Base-by-base conservation (phyloP, 83 land plant genomes). In the Thuja plicata region DNA sequence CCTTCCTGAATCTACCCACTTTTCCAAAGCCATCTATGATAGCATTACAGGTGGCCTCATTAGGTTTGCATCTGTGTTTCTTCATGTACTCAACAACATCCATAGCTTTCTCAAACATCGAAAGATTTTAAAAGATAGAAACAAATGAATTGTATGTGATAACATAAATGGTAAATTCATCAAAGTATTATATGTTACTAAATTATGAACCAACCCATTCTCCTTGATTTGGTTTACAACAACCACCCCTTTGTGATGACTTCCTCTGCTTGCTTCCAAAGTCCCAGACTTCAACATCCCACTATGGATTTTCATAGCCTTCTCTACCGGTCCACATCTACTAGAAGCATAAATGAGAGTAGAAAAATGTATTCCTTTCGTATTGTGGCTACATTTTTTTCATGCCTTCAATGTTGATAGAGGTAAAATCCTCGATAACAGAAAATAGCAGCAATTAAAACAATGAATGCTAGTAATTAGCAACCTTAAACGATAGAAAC, bases 341-440 rank as follows among this genome's bases (percentile, higher is more conserved):
- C 99, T 97, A 90, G 97, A 98, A 37, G 98, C 95, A 90, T 97
- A 93, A 87, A 98, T 98, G 54, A 98, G 94, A 37, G 97, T 96
- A 90, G 97, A 96, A 87, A 96, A 97, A n/a, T n/a, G n/a, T n/a
- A n/a, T n/a, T 60, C n/a, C 7, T 60, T 21, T 60, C 70, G n/a
- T 60, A 60, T 60, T 60, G n/a, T 60, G 70, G 70, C 8, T 60
- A 21, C n/a, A 60, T 60, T 5, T 60, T 60, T 60, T 60, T 60
- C 70, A 21, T 60, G 6, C 7, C 7, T 4, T 0, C 70, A 60
- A 5, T 60, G 70, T 21, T 60, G 27, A 21, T 5, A 60, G 70
- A 16, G 70, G 27, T 21, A 60, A 60, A 60, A 60, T 60, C 70
- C 27, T 21, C 70, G 17, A 21, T 21, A 60, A 60, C 24, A 60